Evolutionary conservation across 495 filamentous ascomycete species (phyloP).

Genomic region (Penicillium angulare): DNA sequence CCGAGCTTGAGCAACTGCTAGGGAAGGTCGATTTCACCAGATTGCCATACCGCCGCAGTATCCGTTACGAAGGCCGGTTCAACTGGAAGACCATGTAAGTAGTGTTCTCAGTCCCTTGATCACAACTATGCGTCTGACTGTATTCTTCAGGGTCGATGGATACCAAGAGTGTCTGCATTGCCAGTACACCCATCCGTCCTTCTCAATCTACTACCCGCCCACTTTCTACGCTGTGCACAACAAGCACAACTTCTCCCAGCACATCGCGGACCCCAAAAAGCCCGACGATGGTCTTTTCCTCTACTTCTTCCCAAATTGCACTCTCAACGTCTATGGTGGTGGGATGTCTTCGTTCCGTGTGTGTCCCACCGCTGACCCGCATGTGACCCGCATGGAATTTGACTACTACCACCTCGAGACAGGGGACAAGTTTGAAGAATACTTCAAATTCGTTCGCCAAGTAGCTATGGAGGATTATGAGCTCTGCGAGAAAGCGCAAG

Average conservation of each 20-base stretch:
- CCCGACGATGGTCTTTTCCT: constrained; percentile 55
- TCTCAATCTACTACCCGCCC: constrained; percentile 56
- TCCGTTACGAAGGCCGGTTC: constrained; percentile 57
- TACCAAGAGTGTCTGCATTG: constrained; percentile 65
- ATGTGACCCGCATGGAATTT: constrained; percentile 59
- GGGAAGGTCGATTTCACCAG: constrained; percentile 56
- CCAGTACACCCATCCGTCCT: constrained; percentile 62
- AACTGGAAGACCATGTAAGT: constrained; percentile 64
- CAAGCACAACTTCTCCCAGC: constrained; percentile 57
- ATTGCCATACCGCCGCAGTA: constrained; percentile 54
- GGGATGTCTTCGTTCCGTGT: constrained; percentile 61
- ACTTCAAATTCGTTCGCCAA: constrained; percentile 59
- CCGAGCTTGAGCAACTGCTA: constrained; percentile 47
- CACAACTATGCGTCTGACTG: no score
- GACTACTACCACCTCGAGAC: constrained; percentile 57
- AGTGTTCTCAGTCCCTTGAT: not conserved
- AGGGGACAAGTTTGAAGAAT: constrained; percentile 57
- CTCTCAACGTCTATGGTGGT: constrained; percentile 59
- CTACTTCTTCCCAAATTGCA: constrained; percentile 63
- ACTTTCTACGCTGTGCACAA: constrained; percentile 58
- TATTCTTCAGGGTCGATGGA: constrained; percentile 54
- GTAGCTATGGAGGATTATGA: constrained; percentile 61
- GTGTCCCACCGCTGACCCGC: constrained; percentile 52
- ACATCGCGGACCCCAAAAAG: constrained; percentile 56
- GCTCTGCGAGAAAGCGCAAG: constrained; percentile 58